Base-by-base conservation (phyloP, 768 basidiomycete species). In the Xanthoconium purpureum region DNA sequence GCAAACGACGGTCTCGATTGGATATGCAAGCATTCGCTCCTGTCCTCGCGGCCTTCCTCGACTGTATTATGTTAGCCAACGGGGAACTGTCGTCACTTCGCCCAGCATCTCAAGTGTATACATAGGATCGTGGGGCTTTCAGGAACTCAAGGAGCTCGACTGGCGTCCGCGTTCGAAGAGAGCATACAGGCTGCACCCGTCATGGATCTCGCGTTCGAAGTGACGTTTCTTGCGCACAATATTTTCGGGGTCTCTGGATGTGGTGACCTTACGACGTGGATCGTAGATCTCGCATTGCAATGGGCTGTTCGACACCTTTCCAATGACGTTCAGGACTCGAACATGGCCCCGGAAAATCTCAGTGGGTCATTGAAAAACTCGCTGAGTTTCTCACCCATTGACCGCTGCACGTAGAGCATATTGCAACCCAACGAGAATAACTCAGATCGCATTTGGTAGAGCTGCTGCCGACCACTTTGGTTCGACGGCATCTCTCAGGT, bases 391-490 rank as follows among this genome's bases (percentile, higher is more conserved):
- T 29, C 24, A 14, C 4, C 1, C 17, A 53, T 43, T 59, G 10
- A 61, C 50, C 5, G 9, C n/a, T 20, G 15, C 0, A 32, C 14
- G 9, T 40, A 71, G 70, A 50, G 35, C 30, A 51, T n/a, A 24
- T 71, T n/a, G 20, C 36, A 5, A 43, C 9, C 7, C 58, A 39
- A 6, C 57, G 64, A 28, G 40, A 57, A 40, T 46, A 55, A 29
- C 59, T 63, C 35, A 87, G 87, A 59, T 60, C 77, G 1, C 82
- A 88, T 60, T 66, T 88, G 10, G 84, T 83, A 1, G 94, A 97
- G 56, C 85, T 90, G 1, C 69, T 93, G 17, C 60, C 94, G 18
- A 80, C 81, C 8, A 80, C 82, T 1, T 74, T 83, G 17, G 75
- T 89, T 43, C 88, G 87, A 66, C 74, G 80, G 54, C 79, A 79